phyloP scores from a whole-genome alignment of 169 alveolate species.

The Toxoplasma gondii region DNA sequence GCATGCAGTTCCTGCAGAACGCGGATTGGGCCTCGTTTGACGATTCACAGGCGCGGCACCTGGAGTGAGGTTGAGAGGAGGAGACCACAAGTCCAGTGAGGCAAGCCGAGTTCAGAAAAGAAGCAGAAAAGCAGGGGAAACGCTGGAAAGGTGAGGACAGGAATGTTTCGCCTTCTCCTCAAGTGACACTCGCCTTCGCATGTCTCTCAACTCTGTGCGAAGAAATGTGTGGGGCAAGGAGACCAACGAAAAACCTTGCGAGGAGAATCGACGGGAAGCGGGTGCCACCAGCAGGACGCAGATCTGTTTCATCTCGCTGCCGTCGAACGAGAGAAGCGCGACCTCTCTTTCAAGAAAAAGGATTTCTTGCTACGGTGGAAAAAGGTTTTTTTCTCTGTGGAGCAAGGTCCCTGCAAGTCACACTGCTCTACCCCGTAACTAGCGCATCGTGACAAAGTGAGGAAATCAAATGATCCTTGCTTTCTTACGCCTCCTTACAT shows the following conservation, averaged over 20 bases:
- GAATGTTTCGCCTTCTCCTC: too few species aligned
- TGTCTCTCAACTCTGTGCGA: not conserved
- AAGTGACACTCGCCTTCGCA: too few species aligned
- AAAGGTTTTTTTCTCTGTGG: not conserved
- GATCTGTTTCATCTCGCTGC: too few species aligned
- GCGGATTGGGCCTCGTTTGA: not conserved
- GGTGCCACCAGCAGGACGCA: too few species aligned
- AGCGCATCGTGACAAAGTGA: not conserved
- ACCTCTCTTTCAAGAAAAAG: not conserved
- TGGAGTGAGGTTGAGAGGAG: too few species aligned
- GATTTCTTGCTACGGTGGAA: not conserved
- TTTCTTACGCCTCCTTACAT: not conserved
- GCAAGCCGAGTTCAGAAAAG: too few species aligned
- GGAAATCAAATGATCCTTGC: not conserved
- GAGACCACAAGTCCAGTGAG: too few species aligned
- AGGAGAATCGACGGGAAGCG: not conserved
- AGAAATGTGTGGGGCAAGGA: too few species aligned
- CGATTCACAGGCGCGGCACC: too few species aligned
- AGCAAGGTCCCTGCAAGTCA: not conserved
- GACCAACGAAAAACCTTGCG: not conserved
- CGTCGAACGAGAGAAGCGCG: too few species aligned
- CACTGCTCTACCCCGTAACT: not conserved
- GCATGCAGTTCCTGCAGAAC: not conserved
- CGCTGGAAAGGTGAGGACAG: too few species aligned
- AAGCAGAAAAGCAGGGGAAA: too few species aligned